phyloP scores from a whole-genome alignment of 2,329 filamentous ascomycete genomes.

The Diaporthe ampelina region DNA sequence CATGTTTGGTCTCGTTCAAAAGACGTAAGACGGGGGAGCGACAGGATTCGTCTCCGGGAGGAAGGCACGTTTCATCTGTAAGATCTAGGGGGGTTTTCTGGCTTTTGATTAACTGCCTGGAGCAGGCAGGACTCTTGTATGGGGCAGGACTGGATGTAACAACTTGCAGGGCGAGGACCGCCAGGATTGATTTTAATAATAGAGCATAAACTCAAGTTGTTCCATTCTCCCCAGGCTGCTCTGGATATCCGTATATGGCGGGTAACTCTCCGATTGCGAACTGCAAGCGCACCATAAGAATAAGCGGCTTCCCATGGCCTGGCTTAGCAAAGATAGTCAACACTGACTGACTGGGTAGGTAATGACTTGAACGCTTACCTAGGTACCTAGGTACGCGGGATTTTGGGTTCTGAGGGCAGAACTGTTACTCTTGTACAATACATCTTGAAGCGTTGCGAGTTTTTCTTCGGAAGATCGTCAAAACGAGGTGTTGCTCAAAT shows the following conservation, averaged over 20 bases:
- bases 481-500: neutral
- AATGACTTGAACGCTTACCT: too few species aligned
- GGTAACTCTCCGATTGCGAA: neutral
- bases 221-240: too few species aligned
- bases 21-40: neutral
- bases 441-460: neutral
- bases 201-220: neutral
- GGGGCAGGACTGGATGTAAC: neutral
- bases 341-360: too few species aligned
- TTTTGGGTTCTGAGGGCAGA: neutral
- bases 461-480: neutral
- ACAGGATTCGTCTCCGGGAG: neutral
- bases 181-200: neutral
- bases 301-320: neutral
- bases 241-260: too few species aligned
- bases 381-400: neutral
- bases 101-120: conserved; percentile 32
- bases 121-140: conserved; percentile 3
- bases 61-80: conserved; percentile 13
- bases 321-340: neutral
- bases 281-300: neutral
- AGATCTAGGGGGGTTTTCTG: neutral
- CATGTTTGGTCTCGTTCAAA: conserved; percentile 20
- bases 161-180: conserved; percentile 14
- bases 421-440: neutral